Evolutionary conservation across 2,329 filamentous ascomycete genomes (phyloP).

Genomic region (Fulvia fulva): DNA sequence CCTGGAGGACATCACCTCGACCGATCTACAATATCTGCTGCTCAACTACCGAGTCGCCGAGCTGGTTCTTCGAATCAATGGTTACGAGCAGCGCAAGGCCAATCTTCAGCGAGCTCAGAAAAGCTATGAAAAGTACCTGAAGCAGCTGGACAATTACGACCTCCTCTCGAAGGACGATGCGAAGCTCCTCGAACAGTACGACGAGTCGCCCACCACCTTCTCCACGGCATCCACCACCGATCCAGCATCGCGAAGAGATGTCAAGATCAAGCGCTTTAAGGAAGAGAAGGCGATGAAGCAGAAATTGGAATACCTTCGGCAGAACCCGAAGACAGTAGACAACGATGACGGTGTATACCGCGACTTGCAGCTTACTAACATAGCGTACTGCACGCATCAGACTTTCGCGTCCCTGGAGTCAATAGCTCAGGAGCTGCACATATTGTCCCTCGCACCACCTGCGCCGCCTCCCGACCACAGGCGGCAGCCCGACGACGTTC

Average conservation of each 20-base stretch:
- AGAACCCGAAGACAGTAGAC: constrained; percentile 58
- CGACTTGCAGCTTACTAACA: constrained; percentile 70
- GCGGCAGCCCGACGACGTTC: constrained; percentile 42
- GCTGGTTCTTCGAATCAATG: constrained; percentile 65
- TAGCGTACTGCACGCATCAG: constrained; percentile 70
- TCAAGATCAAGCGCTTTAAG: constrained; percentile 81
- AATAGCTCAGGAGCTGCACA: constrained; percentile 76
- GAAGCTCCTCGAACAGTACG: constrained; percentile 68
- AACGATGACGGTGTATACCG: constrained; percentile 83
- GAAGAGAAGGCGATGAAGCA: constrained; percentile 81
- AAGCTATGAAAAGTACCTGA: constrained; percentile 75
- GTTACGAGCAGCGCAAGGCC: constrained; percentile 55
- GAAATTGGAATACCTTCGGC: constrained; percentile 67
- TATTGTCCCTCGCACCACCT: constrained; percentile 70
- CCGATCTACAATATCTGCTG: constrained; percentile 78
- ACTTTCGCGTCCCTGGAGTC: constrained; percentile 85
- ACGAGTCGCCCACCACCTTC: constrained; percentile 68
- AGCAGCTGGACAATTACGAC: constrained; percentile 72
- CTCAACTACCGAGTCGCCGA: constrained; percentile 77
- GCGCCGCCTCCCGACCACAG: constrained; percentile 39
- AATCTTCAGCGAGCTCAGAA: constrained; percentile 62
- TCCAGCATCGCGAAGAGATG: constrained; percentile 67
- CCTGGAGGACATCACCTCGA: constrained; percentile 78
- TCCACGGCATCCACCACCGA: constrained; percentile 64
- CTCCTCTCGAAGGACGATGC: constrained; percentile 63